Evolutionary conservation across 164 flowering plant genomes (phyloP).

Genomic region (Liquidambar formosana): DNA sequence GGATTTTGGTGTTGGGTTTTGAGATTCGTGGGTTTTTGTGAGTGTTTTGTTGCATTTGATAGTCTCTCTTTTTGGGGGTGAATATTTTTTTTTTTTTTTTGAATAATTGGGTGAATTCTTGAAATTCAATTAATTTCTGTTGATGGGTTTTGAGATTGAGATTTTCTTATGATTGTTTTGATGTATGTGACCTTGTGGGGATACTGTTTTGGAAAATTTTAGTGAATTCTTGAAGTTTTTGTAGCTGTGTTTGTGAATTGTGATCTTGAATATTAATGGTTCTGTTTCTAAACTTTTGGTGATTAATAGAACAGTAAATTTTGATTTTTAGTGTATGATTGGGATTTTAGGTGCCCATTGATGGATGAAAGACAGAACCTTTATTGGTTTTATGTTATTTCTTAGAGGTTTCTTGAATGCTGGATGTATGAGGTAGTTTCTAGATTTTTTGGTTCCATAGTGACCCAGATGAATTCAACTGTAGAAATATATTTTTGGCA

Average conservation of each 20-base stretch:
- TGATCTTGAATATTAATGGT: neutral
- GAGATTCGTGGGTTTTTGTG: neutral
- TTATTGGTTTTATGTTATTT: neutral
- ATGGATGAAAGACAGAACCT: constrained; percentile 5
- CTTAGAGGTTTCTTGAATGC: neutral
- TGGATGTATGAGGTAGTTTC: neutral
- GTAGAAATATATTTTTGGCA: neutral
- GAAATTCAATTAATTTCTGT: neutral
- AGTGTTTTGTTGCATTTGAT: neutral
- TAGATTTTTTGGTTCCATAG: neutral
- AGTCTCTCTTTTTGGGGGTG: neutral
- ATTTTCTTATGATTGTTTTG: too few relatives aligned
- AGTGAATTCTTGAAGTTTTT: neutral
- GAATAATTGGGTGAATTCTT: neutral
- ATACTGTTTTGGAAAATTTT: neutral
- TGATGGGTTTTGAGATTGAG: too few relatives aligned
- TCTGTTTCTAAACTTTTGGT: neutral
- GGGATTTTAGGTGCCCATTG: neutral
- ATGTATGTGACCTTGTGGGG: neutral
- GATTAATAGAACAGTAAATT: neutral
- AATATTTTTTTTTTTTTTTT: neutral
- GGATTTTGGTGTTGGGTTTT: neutral
- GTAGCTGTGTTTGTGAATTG: neutral
- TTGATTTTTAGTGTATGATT: neutral
- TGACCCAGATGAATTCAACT: neutral